A percentile compares a stretch with the other conserved stretches of the same genome.
Conservation (phyloP, 192 early-diverging fungal species). For the Pilaira anomala region DNA sequence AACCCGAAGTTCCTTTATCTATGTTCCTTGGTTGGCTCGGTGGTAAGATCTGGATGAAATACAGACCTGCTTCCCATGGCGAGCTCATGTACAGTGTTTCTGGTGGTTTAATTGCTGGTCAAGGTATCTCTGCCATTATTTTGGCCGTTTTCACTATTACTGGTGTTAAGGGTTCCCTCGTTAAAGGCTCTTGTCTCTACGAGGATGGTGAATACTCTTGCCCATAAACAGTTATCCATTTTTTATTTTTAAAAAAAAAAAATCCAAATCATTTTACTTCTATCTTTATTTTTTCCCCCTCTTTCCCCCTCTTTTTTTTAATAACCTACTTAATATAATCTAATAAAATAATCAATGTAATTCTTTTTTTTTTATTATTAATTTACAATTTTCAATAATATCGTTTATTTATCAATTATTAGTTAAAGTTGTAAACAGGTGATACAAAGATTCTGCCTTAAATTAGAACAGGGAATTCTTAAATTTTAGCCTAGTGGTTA, state of each 20-base stretch:
- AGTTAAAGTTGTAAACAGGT: too few species aligned
- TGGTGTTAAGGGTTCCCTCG: conserved; percentile 24
- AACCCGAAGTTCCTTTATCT: conserved; percentile 42
- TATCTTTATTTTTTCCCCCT: too few species aligned
- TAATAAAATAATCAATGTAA: too few species aligned
- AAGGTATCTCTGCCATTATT: conserved; percentile 45
- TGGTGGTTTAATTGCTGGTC: conserved; percentile 48
- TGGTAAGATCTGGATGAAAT: conserved; percentile 42
- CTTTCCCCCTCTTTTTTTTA: too few species aligned
- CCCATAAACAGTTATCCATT: background rate
- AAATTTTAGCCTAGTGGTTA: too few species aligned
- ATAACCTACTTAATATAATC: too few species aligned
- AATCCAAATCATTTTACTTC: too few species aligned
- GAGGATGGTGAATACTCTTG: background rate
- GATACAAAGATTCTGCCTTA: too few species aligned
- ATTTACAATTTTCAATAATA: too few species aligned
- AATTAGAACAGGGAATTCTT: too few species aligned
- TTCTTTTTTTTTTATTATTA: too few species aligned
- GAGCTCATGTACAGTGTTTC: conserved; percentile 42
- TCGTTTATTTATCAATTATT: too few species aligned
- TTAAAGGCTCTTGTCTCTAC: conserved; percentile 24
- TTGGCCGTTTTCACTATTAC: conserved; percentile 44
- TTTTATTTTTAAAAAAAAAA: background rate
- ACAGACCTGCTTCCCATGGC: conserved; percentile 24
- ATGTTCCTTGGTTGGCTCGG: conserved; percentile 44